Percentiles rank a stretch among this genome's conserved stretches.
Evolutionary conservation across 768 basidiomycete genomes (phyloP).

Genomic region (Vararia minispora): DNA sequence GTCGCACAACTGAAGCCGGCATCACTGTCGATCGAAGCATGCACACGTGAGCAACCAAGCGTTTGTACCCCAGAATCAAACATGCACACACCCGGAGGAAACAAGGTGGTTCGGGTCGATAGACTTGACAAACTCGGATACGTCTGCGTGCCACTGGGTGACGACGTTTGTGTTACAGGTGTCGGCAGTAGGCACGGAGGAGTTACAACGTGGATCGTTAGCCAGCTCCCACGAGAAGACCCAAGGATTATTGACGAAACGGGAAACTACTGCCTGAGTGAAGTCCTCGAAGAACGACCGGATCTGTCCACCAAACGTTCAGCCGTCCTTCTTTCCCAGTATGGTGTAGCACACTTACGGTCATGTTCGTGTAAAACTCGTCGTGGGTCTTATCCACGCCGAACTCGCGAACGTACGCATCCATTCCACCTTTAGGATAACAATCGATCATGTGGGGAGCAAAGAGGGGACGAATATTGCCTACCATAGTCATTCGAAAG

Average conservation of each 20-base stretch:
- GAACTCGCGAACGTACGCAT: conserved; percentile 24
- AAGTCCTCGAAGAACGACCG: conserved; percentile 8
- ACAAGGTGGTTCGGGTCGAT: conserved; percentile 28
- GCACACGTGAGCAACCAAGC: too few species aligned
- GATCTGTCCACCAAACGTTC: conserved; percentile 21
- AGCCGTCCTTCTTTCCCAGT: conserved; percentile 21
- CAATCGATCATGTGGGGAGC: not conserved
- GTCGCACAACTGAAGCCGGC: conserved; percentile 24
- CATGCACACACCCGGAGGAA: conserved; percentile 19
- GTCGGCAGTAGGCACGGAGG: conserved; percentile 6
- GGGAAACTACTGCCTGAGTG: conserved; percentile 7
- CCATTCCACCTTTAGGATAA: conserved; percentile 25
- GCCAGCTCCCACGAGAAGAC: conserved; percentile 14
- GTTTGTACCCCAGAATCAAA: not conserved
- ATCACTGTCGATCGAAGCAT: conserved; percentile 4
- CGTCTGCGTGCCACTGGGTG: conserved; percentile 21
- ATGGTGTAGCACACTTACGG: conserved; percentile 24
- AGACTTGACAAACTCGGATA: conserved; percentile 13
- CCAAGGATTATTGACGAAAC: conserved; percentile 4
- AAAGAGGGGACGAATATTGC: not conserved
- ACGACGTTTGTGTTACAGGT: conserved; percentile 20
- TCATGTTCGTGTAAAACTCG: conserved; percentile 26
- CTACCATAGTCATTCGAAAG: conserved; percentile 21
- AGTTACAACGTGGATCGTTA: conserved; percentile 13
- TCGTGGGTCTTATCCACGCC: conserved; percentile 22